Conservation (phyloP, 2,329 filamentous ascomycete genomes). For the Xenosphaeropsis pyriputrescens region DNA sequence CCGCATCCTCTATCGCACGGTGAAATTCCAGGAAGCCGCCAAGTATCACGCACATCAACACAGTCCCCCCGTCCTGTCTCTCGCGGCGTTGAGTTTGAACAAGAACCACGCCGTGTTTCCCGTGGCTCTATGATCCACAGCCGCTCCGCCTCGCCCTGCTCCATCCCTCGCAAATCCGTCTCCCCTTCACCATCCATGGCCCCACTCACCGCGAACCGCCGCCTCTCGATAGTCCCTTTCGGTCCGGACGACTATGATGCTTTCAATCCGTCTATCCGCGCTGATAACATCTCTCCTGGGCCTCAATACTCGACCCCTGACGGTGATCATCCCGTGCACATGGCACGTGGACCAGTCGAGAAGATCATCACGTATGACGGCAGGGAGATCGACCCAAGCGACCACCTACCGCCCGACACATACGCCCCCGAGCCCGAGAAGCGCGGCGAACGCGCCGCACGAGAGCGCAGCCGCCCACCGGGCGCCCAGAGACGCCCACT, state of each 20-base stretch:
- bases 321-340: background rate
- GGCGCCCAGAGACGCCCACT: conserved; percentile 40
- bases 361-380: conserved; percentile 68
- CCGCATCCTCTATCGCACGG: conserved; percentile 12
- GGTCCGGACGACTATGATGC: conserved; percentile 63
- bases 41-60: conserved; percentile 7
- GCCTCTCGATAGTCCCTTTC: conserved; percentile 51
- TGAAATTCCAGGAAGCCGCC: conserved; percentile 6
- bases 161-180: conserved; percentile 55
- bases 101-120: conserved; percentile 13
- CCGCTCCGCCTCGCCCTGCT: conserved; percentile 1
- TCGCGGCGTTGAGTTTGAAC: conserved; percentile 27
- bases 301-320: conserved; percentile 12
- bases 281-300: conserved; percentile 12
- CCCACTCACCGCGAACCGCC: conserved; percentile 25
- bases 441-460: conserved; percentile 22
- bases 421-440: conserved; percentile 64
- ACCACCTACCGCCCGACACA: conserved; percentile 60
- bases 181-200: conserved; percentile 48
- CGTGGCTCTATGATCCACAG: conserved; percentile 1
- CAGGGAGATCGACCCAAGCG: conserved; percentile 64
- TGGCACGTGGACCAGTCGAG: conserved; percentile 32
- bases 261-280: conserved; percentile 41
- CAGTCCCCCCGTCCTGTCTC: conserved; percentile 21
- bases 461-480: conserved; percentile 27